phyloP scores from a whole-genome alignment of 495 filamentous ascomycete genomes.

The Aspergillus sclerotioniger region DNA sequence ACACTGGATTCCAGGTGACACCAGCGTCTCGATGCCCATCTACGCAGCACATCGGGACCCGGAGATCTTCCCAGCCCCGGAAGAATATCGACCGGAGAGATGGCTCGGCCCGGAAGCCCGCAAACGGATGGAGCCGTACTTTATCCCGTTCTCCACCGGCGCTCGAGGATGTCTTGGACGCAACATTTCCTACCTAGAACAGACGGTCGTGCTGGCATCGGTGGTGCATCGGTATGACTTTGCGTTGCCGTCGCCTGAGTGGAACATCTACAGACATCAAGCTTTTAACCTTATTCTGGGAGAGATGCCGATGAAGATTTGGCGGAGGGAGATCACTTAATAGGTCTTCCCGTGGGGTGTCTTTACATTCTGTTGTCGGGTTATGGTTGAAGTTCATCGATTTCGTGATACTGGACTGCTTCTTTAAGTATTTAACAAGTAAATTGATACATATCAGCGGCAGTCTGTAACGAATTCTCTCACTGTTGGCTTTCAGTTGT shows the following conservation, averaged over 20 bases:
- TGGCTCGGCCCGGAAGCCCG: constrained; percentile 34
- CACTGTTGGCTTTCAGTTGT: too few species aligned
- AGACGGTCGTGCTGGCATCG: constrained; percentile 39
- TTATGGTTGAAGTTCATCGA: too few species aligned
- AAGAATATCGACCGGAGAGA: constrained; percentile 35
- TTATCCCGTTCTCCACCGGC: constrained; percentile 43
- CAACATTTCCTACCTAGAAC: constrained; percentile 47
- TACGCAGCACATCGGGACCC: constrained; percentile 33
- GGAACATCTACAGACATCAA: constrained; percentile 38
- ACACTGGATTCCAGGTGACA: constrained; percentile 36
- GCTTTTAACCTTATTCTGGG: constrained; percentile 39
- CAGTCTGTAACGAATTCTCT: too few species aligned
- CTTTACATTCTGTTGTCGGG: too few species aligned
- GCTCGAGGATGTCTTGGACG: constrained; percentile 43
- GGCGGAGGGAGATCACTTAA: constrained; percentile 18
- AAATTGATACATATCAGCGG: too few species aligned
- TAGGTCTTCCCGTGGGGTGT: too few species aligned
- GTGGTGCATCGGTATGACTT: constrained; percentile 47
- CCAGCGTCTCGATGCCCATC: constrained; percentile 32
- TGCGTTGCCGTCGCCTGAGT: constrained; percentile 35
- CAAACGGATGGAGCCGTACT: constrained; percentile 40
- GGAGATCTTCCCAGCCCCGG: constrained; percentile 27
- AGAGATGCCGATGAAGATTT: constrained; percentile 43
- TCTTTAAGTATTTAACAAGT: too few species aligned
- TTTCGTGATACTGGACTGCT: too few species aligned